A percentile compares a stretch with the other conserved stretches of the same genome.
These are phyloP conservation scores for Athelia sp. DNA, from an alignment of 1,284 basidiomycete genomes.

Conservation along the genomic window DNA sequence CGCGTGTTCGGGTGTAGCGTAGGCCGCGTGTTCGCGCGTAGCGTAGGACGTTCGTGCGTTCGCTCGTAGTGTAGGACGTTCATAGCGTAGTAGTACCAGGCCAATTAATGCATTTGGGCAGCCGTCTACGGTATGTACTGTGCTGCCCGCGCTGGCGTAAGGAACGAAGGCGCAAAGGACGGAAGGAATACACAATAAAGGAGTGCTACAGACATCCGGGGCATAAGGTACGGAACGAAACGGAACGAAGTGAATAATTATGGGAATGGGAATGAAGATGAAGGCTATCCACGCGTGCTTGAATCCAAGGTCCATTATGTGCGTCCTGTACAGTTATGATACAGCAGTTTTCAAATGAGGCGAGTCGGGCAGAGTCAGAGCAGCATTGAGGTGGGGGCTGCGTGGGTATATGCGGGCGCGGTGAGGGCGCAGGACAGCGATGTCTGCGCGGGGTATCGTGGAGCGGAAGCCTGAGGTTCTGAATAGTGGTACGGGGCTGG, in stretches of 20 bases:
- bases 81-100: too few relatives aligned
- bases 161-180: not conserved
- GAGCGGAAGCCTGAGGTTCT: too few relatives aligned
- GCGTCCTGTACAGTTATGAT: slow-evolving; percentile 1
- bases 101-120: too few relatives aligned
- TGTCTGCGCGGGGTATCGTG: slow-evolving; percentile 21
- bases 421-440: slow-evolving; percentile 29
- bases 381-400: not conserved
- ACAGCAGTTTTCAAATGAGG: not conserved
- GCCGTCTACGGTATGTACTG: too few relatives aligned
- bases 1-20: too few relatives aligned
- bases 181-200: not conserved
- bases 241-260: not conserved
- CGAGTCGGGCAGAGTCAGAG: not conserved
- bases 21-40: too few relatives aligned
- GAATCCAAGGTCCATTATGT: not conserved
- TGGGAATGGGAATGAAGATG: not conserved
- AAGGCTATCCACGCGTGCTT: not conserved
- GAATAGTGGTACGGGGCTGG: too few relatives aligned
- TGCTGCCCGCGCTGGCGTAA: too few relatives aligned
- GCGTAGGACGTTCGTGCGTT: too few relatives aligned
- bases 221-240: not conserved
- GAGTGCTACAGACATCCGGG: not conserved
- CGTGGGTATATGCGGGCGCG: slow-evolving; percentile 3
- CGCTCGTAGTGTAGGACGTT: not conserved